Percentiles rank a stretch among this genome's conserved stretches.
Conservation (phyloP, 2,329 filamentous ascomycete species). For the Pezizomycotina sp. region DNA sequence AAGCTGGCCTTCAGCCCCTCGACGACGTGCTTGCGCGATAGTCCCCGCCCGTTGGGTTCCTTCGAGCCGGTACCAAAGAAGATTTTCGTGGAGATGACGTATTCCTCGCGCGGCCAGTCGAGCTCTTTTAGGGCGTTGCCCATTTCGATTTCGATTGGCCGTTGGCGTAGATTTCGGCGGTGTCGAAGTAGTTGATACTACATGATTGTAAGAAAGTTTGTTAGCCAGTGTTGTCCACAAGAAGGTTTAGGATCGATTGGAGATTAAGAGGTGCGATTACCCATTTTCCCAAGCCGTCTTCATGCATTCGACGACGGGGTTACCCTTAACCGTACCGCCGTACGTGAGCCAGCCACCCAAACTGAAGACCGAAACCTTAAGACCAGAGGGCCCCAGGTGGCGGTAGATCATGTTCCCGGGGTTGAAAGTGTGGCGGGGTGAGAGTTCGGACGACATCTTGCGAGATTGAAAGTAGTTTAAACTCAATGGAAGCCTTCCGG, state of each 20-base stretch:
- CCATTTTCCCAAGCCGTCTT: slow-evolving; percentile 42
- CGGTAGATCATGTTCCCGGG: slow-evolving; percentile 31
- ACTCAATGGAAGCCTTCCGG: no score
- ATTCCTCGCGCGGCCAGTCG: slow-evolving; percentile 45
- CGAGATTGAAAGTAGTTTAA: no score
- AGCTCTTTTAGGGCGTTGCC: slow-evolving; percentile 44
- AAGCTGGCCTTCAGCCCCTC: slow-evolving; percentile 43
- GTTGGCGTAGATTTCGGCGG: slow-evolving; percentile 41
- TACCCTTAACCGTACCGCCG: slow-evolving; percentile 24
- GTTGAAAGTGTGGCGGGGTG: slow-evolving; percentile 11
- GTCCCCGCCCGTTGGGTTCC: slow-evolving; percentile 40
- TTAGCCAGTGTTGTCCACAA: no score
- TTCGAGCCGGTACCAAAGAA: slow-evolving; percentile 42
- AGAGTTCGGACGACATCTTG: slow-evolving; percentile 14
- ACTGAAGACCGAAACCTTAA: slow-evolving; percentile 33
- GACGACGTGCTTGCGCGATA: slow-evolving; percentile 38
- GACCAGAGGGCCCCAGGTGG: slow-evolving; percentile 31
- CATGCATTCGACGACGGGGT: slow-evolving; percentile 29
- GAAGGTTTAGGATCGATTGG: no score
- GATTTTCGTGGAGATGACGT: slow-evolving; percentile 32
- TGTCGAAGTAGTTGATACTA: slow-evolving; percentile 49
- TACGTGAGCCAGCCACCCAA: slow-evolving; percentile 27
- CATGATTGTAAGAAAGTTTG: no score
- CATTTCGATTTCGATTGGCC: slow-evolving; percentile 42
- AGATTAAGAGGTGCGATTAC: no score